These are phyloP conservation scores for Boletellus emodensis DNA, from an alignment of 768 basidiomycete species.

Conservation along the genomic window DNA sequence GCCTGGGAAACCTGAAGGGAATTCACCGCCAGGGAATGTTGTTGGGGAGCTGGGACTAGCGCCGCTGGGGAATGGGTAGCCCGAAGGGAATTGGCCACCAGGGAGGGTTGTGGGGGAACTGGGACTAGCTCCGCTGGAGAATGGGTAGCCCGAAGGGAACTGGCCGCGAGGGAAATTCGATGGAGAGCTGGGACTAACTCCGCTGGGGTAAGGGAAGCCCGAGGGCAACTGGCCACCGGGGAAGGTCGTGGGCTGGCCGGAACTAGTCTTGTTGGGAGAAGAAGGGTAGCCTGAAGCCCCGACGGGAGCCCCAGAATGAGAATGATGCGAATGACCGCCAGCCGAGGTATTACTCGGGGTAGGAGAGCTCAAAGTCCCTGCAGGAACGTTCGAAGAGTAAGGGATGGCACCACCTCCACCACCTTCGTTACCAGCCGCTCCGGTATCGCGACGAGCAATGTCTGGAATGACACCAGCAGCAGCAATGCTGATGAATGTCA, in stretches of 20 bases:
- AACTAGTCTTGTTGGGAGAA: not conserved
- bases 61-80: not conserved
- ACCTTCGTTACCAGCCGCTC: not conserved
- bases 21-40: too few relatives aligned
- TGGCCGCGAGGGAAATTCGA: too few relatives aligned
- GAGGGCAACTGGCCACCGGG: not conserved
- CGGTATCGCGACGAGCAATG: not conserved
- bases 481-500: constrained; percentile 3
- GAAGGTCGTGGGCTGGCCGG: too few relatives aligned
- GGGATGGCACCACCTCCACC: not conserved
- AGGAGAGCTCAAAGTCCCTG: not conserved
- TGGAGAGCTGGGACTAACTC: not conserved
- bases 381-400: not conserved
- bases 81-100: not conserved
- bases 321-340: not conserved
- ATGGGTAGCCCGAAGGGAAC: not conserved
- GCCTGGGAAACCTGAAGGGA: not conserved
- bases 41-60: not conserved
- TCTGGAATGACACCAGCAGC: constrained; percentile 5
- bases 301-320: not conserved
- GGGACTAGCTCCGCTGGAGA: not conserved
- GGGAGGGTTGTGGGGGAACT: too few relatives aligned
- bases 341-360: not conserved
- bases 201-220: not conserved
- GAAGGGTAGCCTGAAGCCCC: not conserved